Percentiles rank a stretch among this genome's conserved stretches.
These are phyloP conservation scores for Bipolaris cookei DNA, from an alignment of 2,329 filamentous ascomycete genomes.

Conservation along the genomic window DNA sequence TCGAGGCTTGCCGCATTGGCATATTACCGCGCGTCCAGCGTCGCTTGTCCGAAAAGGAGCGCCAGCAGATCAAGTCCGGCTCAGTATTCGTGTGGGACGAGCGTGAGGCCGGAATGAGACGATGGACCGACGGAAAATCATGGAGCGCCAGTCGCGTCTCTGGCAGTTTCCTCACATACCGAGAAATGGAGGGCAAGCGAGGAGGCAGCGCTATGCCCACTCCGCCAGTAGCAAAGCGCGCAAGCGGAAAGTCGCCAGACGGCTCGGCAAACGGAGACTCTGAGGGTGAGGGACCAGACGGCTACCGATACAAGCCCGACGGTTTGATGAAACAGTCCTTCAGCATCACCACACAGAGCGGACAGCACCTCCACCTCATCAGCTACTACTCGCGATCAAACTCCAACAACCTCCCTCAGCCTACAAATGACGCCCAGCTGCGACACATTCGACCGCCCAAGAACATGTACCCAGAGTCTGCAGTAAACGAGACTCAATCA, in stretches of 20 bases:
- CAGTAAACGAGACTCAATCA: constrained; percentile 81
- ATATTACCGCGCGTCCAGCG: constrained; percentile 90
- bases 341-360: constrained; percentile 90
- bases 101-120: constrained; percentile 93
- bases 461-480: constrained; percentile 97
- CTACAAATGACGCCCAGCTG: constrained; percentile 78
- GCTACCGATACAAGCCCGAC: constrained; percentile 72
- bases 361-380: constrained; percentile 95
- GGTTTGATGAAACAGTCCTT: constrained; percentile 99
- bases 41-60: constrained; percentile 92
- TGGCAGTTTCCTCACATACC: constrained; percentile 94
- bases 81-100: constrained; percentile 99
- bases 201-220: constrained; percentile 72
- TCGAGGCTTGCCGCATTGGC: constrained; percentile 92
- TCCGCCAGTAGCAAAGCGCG: constrained; percentile 41
- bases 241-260: constrained; percentile 77
- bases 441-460: constrained; percentile 85
- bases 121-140: constrained; percentile 98
- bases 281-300: constrained; percentile 67
- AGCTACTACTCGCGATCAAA: constrained; percentile 91
- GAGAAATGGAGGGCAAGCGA: constrained; percentile 98
- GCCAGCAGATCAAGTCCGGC: constrained; percentile 92
- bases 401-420: constrained; percentile 77
- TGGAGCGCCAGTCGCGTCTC: constrained; percentile 98
- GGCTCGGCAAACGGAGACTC: constrained; percentile 82